Conservation (phyloP, 2,329 filamentous ascomycete species). For the Alternaria burnsii region DNA sequence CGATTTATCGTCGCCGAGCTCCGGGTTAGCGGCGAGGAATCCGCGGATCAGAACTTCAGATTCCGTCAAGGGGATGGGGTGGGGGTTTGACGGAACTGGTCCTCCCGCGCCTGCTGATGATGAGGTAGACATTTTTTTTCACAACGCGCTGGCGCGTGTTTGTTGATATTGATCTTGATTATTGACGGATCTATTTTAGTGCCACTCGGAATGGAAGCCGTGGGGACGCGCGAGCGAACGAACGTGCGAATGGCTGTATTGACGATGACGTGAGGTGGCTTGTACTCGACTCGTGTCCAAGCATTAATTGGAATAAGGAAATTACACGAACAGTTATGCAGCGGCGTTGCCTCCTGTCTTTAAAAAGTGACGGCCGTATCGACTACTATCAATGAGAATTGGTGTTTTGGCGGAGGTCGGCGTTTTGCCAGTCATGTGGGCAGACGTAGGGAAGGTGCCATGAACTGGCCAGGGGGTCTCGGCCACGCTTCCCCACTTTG, state of each 20-base stretch:
- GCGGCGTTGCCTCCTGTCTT: background rate
- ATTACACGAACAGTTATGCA: conserved; percentile 3
- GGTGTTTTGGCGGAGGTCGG: conserved; percentile 41
- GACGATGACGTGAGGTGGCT: conserved; percentile 22
- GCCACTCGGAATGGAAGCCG: conserved; percentile 1
- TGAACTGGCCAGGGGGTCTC: conserved; percentile 31
- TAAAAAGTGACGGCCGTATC: background rate
- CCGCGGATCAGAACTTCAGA: conserved; percentile 46
- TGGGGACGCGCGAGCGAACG: conserved; percentile 5
- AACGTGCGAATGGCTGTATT: conserved; percentile 11
- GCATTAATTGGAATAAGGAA: background rate
- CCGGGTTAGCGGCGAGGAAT: conserved; percentile 46
- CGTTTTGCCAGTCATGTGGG: conserved; percentile 39
- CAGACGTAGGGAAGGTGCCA: conserved; percentile 16
- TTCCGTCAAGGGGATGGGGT: conserved; percentile 40
- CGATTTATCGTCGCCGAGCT: conserved; percentile 38
- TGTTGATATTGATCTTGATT: conserved; percentile 10
- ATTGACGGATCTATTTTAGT: conserved; percentile 15
- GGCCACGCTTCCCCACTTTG: conserved; percentile 28
- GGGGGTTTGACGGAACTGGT: conserved; percentile 19
- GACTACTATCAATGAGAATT: conserved; percentile 17
- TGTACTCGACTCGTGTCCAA: conserved; percentile 13
- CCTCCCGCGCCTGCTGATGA: conserved; percentile 9
- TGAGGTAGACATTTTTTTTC: conserved; percentile 21
- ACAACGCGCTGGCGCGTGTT: conserved; percentile 8